Conservation (phyloP, 805 yeast species). For the Wickerhamia fluorescens region DNA sequence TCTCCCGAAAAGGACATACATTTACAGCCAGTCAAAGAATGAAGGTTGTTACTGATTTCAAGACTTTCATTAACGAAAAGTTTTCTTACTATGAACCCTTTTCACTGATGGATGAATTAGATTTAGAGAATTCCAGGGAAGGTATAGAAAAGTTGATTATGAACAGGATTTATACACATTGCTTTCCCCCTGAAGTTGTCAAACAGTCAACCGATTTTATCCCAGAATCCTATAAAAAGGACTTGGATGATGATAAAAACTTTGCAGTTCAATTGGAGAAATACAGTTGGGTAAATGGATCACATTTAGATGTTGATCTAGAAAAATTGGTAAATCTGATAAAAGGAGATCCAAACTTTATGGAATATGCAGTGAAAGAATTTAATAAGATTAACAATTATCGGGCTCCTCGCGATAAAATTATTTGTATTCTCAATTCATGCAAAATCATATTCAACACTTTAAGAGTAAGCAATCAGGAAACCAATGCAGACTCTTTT, state of each 20-base stretch:
- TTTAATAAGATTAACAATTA: conserved; percentile 71
- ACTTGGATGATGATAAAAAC: conserved; percentile 51
- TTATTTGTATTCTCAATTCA: conserved; percentile 82
- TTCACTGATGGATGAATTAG: conserved; percentile 48
- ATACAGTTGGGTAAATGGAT: conserved; percentile 65
- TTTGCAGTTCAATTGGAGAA: conserved; percentile 49
- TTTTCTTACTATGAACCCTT: conserved; percentile 67
- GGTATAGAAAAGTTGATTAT: conserved; percentile 90
- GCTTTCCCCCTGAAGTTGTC: conserved; percentile 73
- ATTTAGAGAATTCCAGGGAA: conserved; percentile 67
- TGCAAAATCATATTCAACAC: conserved; percentile 90
- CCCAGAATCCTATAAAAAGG: conserved; percentile 46
- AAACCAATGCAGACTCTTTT: conserved; percentile 85
- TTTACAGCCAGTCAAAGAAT: conserved; percentile 77
- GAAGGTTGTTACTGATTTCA: conserved; percentile 72
- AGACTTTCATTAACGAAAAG: conserved; percentile 59
- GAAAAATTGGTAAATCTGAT: conserved; percentile 30
- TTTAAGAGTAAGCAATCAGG: conserved; percentile 63
- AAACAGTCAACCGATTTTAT: conserved; percentile 13
- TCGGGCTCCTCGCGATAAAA: conserved; percentile 91
- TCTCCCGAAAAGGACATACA: conserved; percentile 45
- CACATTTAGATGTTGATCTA: conserved; percentile 68
- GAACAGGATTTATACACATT: conserved; percentile 73
- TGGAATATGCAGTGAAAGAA: conserved; percentile 63
- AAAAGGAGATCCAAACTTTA: conserved; percentile 31